A percentile compares a stretch with the other conserved stretches of the same genome.
These are phyloP conservation scores for Ophiostoma montium DNA, from an alignment of 2,329 filamentous ascomycete species.

Conservation along the genomic window DNA sequence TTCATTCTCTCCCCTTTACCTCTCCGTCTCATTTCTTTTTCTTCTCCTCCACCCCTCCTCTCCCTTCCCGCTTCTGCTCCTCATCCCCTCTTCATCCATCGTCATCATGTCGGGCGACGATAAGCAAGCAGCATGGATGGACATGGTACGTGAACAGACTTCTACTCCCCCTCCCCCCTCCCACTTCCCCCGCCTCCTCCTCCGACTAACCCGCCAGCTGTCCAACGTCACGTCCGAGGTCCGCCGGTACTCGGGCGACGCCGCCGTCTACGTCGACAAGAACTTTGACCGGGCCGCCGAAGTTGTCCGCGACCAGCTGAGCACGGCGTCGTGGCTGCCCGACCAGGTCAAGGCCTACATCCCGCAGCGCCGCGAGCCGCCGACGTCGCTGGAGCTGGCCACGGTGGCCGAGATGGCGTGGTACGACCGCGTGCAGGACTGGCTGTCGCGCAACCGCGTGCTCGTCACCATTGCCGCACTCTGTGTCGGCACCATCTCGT, in stretches of 20 bases:
- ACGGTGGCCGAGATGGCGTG: conserved; percentile 17
- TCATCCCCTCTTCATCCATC: not conserved
- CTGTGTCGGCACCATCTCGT: conserved; percentile 51
- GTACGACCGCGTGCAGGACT: conserved; percentile 48
- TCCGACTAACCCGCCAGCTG: conserved; percentile 24
- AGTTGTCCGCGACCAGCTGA: conserved; percentile 53
- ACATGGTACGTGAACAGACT: conserved; percentile 11
- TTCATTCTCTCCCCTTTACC: not conserved
- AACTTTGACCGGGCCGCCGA: conserved; percentile 66
- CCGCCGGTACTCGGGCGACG: conserved; percentile 52
- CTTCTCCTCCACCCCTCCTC: not conserved
- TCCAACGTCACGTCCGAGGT: conserved; percentile 47
- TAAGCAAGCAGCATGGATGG: conserved; percentile 14
- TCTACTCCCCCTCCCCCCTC: not conserved
- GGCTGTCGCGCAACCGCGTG: conserved; percentile 59
- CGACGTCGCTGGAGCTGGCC: conserved; percentile 20
- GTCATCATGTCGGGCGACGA: conserved; percentile 14
- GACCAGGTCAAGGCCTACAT: conserved; percentile 48
- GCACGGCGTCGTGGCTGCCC: conserved; percentile 59
- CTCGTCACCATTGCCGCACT: conserved; percentile 58
- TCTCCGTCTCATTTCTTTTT: not conserved
- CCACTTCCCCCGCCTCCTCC: too few species aligned
- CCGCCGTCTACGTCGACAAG: conserved; percentile 68
- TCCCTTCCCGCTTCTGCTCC: not conserved
- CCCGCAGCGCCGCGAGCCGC: conserved; percentile 30